These are phyloP conservation scores for Naganishia vishniacii DNA, from an alignment of 768 basidiomycete species.

Conservation along the genomic window DNA sequence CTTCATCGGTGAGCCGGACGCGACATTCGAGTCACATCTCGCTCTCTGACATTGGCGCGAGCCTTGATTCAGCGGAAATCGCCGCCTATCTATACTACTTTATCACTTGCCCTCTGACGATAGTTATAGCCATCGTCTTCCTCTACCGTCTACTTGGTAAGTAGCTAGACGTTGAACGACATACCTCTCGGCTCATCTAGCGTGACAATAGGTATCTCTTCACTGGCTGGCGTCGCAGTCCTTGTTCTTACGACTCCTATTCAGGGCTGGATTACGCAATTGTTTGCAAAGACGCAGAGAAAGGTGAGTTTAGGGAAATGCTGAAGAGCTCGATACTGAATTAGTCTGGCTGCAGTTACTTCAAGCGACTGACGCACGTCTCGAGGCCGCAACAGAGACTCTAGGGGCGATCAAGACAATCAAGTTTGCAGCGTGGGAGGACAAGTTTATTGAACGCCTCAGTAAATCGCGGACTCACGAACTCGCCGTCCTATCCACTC, in stretches of 20 bases:
- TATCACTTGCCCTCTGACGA: slow-evolving; percentile 43
- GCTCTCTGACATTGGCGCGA: background rate
- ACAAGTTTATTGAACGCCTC: slow-evolving; percentile 49
- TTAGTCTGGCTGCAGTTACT: slow-evolving; percentile 46
- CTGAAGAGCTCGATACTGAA: background rate
- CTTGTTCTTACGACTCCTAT: slow-evolving; percentile 41
- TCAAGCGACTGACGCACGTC: slow-evolving; percentile 49
- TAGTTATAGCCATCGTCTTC: slow-evolving; percentile 67
- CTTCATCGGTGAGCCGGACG: slow-evolving; percentile 38
- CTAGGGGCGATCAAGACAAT: slow-evolving; percentile 50
- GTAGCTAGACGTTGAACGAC: slow-evolving; percentile 15
- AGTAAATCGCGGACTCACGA: slow-evolving; percentile 44
- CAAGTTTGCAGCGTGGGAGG: slow-evolving; percentile 51
- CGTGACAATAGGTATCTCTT: slow-evolving; percentile 27
- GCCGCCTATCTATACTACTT: slow-evolving; percentile 42
- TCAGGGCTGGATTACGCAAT: slow-evolving; percentile 38
- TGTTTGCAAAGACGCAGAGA: slow-evolving; percentile 40
- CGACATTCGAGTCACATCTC: background rate
- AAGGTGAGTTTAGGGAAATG: slow-evolving; percentile 20
- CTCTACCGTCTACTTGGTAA: slow-evolving; percentile 70
- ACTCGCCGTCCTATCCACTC: slow-evolving; percentile 40
- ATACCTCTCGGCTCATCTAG: background rate
- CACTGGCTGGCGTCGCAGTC: slow-evolving; percentile 41
- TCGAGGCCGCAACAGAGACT: slow-evolving; percentile 51
- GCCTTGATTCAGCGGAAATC: slow-evolving; percentile 15